Evolutionary conservation across 2,329 filamentous ascomycete species (phyloP).

Genomic region (Colletotrichum musae): DNA sequence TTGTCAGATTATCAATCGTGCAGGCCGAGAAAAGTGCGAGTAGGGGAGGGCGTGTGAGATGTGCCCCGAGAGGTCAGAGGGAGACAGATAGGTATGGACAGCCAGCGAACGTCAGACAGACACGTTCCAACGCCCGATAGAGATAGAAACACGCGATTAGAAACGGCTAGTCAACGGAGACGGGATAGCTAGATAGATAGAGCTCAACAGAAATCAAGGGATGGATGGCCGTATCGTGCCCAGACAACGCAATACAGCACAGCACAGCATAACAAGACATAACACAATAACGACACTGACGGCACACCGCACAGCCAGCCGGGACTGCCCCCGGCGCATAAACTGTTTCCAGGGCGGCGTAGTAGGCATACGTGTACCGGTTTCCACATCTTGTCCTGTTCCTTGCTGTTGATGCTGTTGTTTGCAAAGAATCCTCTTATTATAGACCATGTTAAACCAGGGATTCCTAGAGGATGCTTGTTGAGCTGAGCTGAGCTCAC

Average conservation of each 20-base stretch:
- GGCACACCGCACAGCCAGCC: background rate
- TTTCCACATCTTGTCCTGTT: constrained; percentile 12
- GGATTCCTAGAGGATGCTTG: constrained; percentile 27
- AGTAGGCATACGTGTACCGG: constrained; percentile 13
- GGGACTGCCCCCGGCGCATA: constrained; percentile 2
- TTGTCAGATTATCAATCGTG: constrained; percentile 17
- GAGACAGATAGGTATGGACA: background rate
- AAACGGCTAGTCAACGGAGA: constrained; percentile 20
- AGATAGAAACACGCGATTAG: constrained; percentile 29
- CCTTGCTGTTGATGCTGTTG: constrained; percentile 9
- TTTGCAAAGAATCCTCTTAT: background rate
- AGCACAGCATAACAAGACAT: background rate
- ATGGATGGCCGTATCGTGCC: background rate
- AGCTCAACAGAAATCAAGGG: constrained; percentile 33
- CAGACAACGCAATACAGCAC: background rate
- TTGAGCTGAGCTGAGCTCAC: constrained; percentile 34
- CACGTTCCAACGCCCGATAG: constrained; percentile 22
- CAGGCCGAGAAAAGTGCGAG: constrained; percentile 5
- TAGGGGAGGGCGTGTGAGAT: background rate
- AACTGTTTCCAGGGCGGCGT: background rate
- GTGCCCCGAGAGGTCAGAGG: background rate
- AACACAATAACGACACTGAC: background rate
- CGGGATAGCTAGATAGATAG: background rate
- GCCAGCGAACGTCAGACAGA: constrained; percentile 26
- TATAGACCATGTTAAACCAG: background rate